Conservation (phyloP, 768 basidiomycete species). For the Trichaptum fuscoviolaceum region DNA sequence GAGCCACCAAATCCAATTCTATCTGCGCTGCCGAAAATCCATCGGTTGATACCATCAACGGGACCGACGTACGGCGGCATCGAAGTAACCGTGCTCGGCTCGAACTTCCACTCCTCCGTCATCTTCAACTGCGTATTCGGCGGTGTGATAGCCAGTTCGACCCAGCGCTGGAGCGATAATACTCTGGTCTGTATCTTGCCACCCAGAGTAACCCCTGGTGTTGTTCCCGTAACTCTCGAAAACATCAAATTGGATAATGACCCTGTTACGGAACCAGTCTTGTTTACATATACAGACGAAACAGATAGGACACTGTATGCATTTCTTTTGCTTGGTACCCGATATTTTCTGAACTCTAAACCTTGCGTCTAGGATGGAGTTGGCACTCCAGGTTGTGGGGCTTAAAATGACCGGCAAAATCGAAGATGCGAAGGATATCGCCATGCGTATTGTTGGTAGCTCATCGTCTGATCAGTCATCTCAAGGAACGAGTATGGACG, state of each 20-base stretch:
- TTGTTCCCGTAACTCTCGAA: constrained; percentile 87
- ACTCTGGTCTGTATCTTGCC: constrained; percentile 90
- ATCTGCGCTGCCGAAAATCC: constrained; percentile 64
- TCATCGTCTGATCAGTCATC: constrained; percentile 47
- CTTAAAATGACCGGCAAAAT: constrained; percentile 96
- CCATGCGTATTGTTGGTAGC: constrained; percentile 85
- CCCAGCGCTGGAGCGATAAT: constrained; percentile 88
- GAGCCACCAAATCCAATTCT: constrained; percentile 40
- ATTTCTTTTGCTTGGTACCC: constrained; percentile 11
- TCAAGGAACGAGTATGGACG: constrained; percentile 19
- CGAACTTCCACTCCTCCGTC: constrained; percentile 76
- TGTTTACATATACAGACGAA: constrained; percentile 90
- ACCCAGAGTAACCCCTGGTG: constrained; percentile 72
- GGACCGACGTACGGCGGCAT: constrained; percentile 91
- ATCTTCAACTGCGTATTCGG: constrained; percentile 83
- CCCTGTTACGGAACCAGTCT: constrained; percentile 42
- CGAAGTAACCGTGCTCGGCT: constrained; percentile 89
- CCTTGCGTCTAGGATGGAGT: constrained; percentile 67
- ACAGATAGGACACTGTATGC: constrained; percentile 84
- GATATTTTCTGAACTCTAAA: background rate
- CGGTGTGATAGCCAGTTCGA: constrained; percentile 72
- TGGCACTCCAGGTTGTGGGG: constrained; percentile 91
- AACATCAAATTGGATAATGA: constrained; percentile 62
- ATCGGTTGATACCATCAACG: constrained; percentile 75
- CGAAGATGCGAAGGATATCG: constrained; percentile 89